These are phyloP conservation scores for Trichoderma hamatum DNA, from an alignment of 2,329 filamentous ascomycete genomes.

Conservation along the genomic window DNA sequence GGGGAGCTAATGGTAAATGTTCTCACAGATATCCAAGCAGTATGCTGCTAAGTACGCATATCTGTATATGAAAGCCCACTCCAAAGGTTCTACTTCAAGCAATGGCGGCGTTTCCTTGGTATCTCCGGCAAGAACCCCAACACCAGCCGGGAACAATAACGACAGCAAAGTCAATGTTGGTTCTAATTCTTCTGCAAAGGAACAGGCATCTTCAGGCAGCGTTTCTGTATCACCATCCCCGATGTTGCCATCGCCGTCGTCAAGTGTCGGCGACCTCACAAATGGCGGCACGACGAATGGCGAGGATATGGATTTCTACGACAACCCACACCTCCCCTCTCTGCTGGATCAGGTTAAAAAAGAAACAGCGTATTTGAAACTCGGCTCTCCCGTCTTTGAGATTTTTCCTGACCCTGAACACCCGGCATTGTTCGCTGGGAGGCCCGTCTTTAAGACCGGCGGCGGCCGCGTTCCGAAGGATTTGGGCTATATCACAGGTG, in stretches of 20 bases:
- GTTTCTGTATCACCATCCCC: background rate
- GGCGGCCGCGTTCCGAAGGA: constrained; percentile 37
- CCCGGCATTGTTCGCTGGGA: constrained; percentile 42
- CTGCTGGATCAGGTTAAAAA: constrained; percentile 36
- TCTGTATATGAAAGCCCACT: constrained; percentile 42
- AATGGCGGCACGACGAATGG: background rate
- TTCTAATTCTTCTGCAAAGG: background rate
- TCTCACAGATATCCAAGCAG: constrained; percentile 50
- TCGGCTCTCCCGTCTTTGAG: constrained; percentile 42
- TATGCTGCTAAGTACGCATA: constrained; percentile 55
- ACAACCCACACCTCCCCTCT: constrained; percentile 23
- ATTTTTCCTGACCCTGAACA: constrained; percentile 32
- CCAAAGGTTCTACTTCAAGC: background rate
- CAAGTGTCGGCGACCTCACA: background rate
- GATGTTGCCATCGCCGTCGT: background rate
- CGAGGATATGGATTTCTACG: background rate
- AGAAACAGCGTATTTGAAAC: constrained; percentile 41
- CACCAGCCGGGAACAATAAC: background rate
- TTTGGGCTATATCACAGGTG: constrained; percentile 40
- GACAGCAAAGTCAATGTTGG: background rate
- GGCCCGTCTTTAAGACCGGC: constrained; percentile 40
- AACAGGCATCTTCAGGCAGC: background rate
- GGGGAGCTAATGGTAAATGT: background rate
- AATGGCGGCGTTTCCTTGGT: background rate
- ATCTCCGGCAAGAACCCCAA: background rate